Conservation (phyloP, 805 yeast species). For the Candida suzukii region DNA sequence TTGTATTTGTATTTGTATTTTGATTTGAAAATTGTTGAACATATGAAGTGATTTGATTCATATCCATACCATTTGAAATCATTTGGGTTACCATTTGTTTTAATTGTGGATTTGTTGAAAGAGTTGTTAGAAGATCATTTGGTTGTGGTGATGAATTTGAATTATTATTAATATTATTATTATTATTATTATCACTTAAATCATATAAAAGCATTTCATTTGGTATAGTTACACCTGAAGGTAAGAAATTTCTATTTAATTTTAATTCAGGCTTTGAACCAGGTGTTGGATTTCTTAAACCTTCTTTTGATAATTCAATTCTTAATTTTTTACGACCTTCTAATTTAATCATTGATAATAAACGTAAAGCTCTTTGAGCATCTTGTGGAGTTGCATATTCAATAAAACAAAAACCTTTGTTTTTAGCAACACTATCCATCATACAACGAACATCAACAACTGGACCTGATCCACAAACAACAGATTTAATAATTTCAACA, state of each 20-base stretch:
- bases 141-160: conserved; percentile 6
- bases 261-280: conserved; percentile 35
- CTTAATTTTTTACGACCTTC: conserved; percentile 42
- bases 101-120: conserved; percentile 24
- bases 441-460: conserved; percentile 62
- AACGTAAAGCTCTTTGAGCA: conserved; percentile 41
- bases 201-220: conserved; percentile 31
- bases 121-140: conserved; percentile 16
- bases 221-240: conserved; percentile 53
- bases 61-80: conserved; percentile 28
- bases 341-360: conserved; percentile 38
- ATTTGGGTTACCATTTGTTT: conserved; percentile 28
- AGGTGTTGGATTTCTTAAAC: conserved; percentile 33
- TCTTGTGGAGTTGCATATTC: conserved; percentile 48
- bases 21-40: conserved; percentile 20
- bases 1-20: neutral
- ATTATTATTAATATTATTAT: conserved; percentile 3
- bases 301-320: conserved; percentile 58
- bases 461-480: conserved; percentile 68
- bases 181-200: conserved; percentile 1
- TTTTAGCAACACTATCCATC: conserved; percentile 49
- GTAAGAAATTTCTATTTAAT: conserved; percentile 40
- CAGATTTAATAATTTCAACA: conserved; percentile 50
- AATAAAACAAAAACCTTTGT: conserved; percentile 62
- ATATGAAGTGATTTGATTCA: conserved; percentile 23